Evolutionary conservation across 495 filamentous ascomycete genomes (phyloP), one percentile per base, ranked within the genome.

Genomic region (Penicillium alfredii): DNA sequence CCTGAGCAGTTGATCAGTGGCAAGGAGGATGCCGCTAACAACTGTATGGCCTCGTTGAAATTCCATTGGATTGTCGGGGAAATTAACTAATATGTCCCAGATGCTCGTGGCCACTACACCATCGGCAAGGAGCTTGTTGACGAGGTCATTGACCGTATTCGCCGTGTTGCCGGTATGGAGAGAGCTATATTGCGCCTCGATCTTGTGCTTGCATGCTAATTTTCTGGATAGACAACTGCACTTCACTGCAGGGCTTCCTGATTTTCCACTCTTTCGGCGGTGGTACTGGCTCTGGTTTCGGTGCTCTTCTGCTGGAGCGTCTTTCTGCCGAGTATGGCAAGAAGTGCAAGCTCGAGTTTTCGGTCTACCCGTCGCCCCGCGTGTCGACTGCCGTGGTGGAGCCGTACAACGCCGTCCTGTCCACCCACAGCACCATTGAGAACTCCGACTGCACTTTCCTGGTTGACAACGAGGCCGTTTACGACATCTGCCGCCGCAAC

Each of bases 261-360:
- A 80, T 93, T 64, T 94, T 94, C 78, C 87, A 93, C 72, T 92
- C 87, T 34, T 94, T 93, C 54, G 87, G 87, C 51, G 87, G 87
- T 60, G 87, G 87, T 68, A 94, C 87, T 44, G 87, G 87, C 34
- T 94, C 87, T 42, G 87, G 87, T 33, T 94, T 93, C 49, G 87
- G 87, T 63, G 82, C 87, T 39, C 77, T 93, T 15, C 72, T 94
- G 38, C 77, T 92, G 30, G 87, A 94, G 69, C 86, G 85, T 44
- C 80, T 94, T 21, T 81, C 87, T 16, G 81, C 82, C 46, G 86
- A 93, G 62, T 94, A 90, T 55, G 85, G 81, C 61, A 93, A 92
- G 79, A 94, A 94, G 75, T 86, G 78, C 69, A 94, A 94, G 74
- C 81, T 94, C 30, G 87, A 94, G 61, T 94, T 94, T 63, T 77